phyloP scores from a whole-genome alignment of 805 yeast genomes.

The Metschnikowia drakensbergensis region DNA sequence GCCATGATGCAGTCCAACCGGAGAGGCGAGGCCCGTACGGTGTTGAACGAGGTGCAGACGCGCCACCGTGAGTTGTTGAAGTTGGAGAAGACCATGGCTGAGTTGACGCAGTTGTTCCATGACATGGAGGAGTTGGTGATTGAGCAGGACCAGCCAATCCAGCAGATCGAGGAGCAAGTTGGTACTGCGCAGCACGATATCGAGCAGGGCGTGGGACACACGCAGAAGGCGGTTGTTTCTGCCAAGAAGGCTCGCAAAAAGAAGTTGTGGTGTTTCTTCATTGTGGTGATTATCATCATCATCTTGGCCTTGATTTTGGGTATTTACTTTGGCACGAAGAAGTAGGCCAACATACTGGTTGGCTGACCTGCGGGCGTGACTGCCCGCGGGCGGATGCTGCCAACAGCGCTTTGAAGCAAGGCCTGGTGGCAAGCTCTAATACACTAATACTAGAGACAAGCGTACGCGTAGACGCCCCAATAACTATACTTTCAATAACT shows the following conservation, averaged over 20 bases:
- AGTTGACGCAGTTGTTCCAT: conserved; percentile 87
- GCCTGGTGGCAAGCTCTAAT: no score
- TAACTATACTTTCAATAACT: no score
- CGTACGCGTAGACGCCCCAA: no score
- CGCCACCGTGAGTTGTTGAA: conserved; percentile 93
- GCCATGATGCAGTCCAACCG: conserved; percentile 83
- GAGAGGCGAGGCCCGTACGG: conserved; percentile 93
- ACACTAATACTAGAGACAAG: no score
- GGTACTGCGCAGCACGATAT: conserved; percentile 82
- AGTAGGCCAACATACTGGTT: background rate
- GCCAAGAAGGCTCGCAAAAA: conserved; percentile 90
- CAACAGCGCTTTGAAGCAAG: no score
- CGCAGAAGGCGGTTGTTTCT: conserved; percentile 80
- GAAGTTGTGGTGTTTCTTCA: conserved; percentile 80
- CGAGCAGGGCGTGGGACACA: conserved; percentile 92
- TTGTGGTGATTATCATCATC: conserved; percentile 53
- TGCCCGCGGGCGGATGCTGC: no score
- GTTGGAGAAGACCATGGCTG: conserved; percentile 93
- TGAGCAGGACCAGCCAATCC: conserved; percentile 88
- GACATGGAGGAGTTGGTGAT: conserved; percentile 96
- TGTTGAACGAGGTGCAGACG: conserved; percentile 90
- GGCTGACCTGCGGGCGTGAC: background rate
- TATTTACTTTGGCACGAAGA: conserved; percentile 45
- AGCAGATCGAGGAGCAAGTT: conserved; percentile 77
- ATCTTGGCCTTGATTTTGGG: conserved; percentile 69